phyloP scores from a whole-genome alignment of 164 flowering plant species.

The Sedum album region DNA sequence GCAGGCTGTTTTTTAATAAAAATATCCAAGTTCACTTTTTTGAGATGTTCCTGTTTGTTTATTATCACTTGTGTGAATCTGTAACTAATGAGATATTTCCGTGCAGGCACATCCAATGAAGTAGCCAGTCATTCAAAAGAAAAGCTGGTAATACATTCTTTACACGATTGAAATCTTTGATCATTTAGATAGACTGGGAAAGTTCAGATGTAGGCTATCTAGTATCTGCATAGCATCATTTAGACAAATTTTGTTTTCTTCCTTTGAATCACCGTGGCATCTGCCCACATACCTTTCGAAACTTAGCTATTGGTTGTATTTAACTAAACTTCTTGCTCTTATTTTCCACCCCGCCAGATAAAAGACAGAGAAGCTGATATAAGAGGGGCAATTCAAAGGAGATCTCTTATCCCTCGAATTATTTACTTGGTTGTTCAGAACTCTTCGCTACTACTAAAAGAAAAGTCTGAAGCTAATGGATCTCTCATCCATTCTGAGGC shows the following conservation, averaged over 20 bases:
- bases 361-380: conserved; percentile 36
- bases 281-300: background rate
- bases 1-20: conserved; percentile 4
- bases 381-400: conserved; percentile 36
- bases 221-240: too few relatives aligned
- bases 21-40: background rate
- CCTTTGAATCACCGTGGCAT: background rate
- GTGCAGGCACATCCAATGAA: conserved; percentile 62
- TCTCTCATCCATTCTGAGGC: conserved; percentile 31
- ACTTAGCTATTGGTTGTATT: background rate
- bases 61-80: background rate
- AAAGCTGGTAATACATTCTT: conserved; percentile 39
- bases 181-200: background rate
- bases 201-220: background rate
- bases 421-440: conserved; percentile 55
- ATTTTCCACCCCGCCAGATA: conserved; percentile 13
- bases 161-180: background rate
- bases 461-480: conserved; percentile 47
- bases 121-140: conserved; percentile 36
- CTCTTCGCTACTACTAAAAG: conserved; percentile 53
- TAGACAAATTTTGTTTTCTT: too few relatives aligned
- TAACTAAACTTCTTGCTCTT: background rate
- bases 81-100: conserved; percentile 6
- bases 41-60: background rate
- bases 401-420: conserved; percentile 75